A percentile compares a stretch with the other conserved stretches of the same genome.
phyloP scores from a whole-genome alignment of 306 rosid genomes.

The Medicago ruthenica region DNA sequence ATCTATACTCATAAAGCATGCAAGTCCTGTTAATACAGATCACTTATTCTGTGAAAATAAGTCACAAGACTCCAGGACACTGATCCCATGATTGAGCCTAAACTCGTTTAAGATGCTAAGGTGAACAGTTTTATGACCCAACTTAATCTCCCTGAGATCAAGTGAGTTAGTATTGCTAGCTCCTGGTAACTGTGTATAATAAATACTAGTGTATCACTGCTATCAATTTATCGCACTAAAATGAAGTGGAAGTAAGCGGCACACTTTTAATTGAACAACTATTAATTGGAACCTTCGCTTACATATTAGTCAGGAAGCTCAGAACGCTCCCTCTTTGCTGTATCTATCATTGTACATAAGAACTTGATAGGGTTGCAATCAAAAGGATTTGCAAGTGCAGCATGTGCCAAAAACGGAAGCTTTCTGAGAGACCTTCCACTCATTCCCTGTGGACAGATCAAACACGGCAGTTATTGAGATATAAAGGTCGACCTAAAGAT shows the following conservation, averaged over 20 bases:
- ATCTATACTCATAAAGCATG: neutral
- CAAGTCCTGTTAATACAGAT: neutral
- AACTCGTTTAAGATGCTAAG: neutral
- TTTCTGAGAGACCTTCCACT: conserved; percentile 93
- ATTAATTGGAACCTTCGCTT: conserved; percentile 24
- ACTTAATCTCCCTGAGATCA: conserved; percentile 1
- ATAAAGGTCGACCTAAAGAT: conserved; percentile 33
- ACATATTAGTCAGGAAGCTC: conserved; percentile 78
- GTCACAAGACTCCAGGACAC: neutral
- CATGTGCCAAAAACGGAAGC: conserved; percentile 92
- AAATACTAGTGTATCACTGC: conserved; percentile 36
- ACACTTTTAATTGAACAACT: conserved; percentile 34
- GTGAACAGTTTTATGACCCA: neutral
- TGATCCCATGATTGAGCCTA: conserved; percentile 1
- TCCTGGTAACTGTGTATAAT: conserved; percentile 32
- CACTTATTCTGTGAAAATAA: neutral
- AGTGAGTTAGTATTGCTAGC: conserved; percentile 4
- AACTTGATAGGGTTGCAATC: conserved; percentile 72
- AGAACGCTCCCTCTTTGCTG: conserved; percentile 79
- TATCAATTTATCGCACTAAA: conserved; percentile 19
- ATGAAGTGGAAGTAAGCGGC: conserved; percentile 30
- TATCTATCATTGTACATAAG: conserved; percentile 74
- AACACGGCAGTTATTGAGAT: conserved; percentile 11
- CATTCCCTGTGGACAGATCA: conserved; percentile 67
- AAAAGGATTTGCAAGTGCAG: conserved; percentile 71